phyloP scores from a whole-genome alignment of 345 rosid species.

The Salix brachista region DNA sequence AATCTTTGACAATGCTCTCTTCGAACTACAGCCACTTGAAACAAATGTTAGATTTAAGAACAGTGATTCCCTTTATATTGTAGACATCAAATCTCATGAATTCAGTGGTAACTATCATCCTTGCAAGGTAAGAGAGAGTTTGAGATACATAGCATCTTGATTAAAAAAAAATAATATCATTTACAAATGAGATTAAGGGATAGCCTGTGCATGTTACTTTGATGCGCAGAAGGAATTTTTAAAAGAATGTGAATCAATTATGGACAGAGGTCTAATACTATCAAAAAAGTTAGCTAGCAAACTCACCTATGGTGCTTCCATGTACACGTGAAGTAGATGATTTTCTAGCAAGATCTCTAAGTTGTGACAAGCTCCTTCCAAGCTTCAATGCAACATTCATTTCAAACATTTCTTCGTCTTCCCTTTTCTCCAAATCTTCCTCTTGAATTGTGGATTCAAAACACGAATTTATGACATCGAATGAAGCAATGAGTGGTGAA shows the following conservation, averaged over 20 bases:
- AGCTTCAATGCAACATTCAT: constrained; percentile 37
- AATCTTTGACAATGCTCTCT: not conserved
- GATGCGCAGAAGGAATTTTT: not conserved
- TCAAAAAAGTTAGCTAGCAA: constrained; percentile 44
- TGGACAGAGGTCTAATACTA: not conserved
- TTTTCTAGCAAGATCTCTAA: constrained; percentile 35
- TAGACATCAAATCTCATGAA: not conserved
- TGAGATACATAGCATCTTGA: not conserved
- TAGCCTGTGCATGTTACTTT: not conserved
- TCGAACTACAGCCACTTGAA: not conserved
- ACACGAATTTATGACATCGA: not conserved
- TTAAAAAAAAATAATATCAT: not conserved
- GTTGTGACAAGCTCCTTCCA: constrained; percentile 52
- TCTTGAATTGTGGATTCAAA: constrained; percentile 19
- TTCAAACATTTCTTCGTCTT: constrained; percentile 38
- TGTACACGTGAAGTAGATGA: constrained; percentile 9
- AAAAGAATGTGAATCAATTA: not conserved
- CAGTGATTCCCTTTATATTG: not conserved
- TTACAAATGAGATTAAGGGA: not conserved
- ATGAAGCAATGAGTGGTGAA: not conserved
- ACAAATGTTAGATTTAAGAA: not conserved
- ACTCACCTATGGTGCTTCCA: constrained; percentile 27
- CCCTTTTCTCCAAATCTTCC: constrained; percentile 23
- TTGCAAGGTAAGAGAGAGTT: not conserved
- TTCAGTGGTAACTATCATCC: not conserved